phyloP scores from a whole-genome alignment of 768 basidiomycete species.

The Russula brevipes region DNA sequence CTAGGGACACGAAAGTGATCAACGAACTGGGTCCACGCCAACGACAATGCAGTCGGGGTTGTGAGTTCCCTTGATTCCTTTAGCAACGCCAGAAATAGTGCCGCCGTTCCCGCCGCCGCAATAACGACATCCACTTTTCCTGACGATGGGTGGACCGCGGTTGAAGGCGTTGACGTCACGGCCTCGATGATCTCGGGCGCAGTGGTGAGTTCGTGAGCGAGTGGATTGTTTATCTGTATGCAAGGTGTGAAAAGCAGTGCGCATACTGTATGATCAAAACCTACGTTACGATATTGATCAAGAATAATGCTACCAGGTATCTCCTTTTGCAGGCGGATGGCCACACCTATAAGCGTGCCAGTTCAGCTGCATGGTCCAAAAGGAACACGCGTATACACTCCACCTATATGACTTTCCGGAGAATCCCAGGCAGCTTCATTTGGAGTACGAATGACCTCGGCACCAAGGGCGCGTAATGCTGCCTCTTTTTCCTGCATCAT shows the following conservation, averaged over 20 bases:
- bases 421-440: conserved; percentile 86
- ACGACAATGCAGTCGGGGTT: conserved; percentile 70
- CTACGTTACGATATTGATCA: conserved; percentile 82
- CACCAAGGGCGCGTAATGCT: conserved; percentile 83
- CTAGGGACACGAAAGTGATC: not conserved
- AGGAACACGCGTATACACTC: conserved; percentile 34
- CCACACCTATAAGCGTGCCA: conserved; percentile 67
- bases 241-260: conserved; percentile 13
- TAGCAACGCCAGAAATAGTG: conserved; percentile 83
- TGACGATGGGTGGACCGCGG: conserved; percentile 52
- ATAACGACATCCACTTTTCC: conserved; percentile 76
- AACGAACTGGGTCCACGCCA: conserved; percentile 87
- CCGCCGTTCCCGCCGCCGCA: conserved; percentile 94
- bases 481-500: conserved; percentile 82
- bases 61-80: conserved; percentile 72
- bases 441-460: conserved; percentile 92
- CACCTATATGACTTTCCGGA: conserved; percentile 89
- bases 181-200: conserved; percentile 89
- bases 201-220: conserved; percentile 87
- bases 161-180: conserved; percentile 60
- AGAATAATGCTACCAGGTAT: conserved; percentile 86
- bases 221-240: conserved; percentile 68
- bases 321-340: conserved; percentile 64
- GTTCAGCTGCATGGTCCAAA: conserved; percentile 66
- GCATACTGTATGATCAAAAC: conserved; percentile 27